A percentile compares a stretch with the other conserved stretches of the same genome.
Conservation (phyloP, 2,329 filamentous ascomycete genomes). For the Trichoderma sp. region DNA sequence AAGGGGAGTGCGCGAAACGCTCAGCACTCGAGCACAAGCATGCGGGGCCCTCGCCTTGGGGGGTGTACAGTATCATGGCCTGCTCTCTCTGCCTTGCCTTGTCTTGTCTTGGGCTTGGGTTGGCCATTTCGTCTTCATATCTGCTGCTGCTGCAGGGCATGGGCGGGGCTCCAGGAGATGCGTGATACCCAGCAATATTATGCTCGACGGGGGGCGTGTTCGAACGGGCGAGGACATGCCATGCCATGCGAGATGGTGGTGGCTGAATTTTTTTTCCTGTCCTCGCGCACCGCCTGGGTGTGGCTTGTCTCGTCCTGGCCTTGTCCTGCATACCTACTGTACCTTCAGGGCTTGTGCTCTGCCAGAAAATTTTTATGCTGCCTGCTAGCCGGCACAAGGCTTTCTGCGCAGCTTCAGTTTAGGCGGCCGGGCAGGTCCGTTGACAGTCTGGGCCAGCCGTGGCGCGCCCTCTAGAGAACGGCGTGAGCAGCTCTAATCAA, state of each 20-base stretch:
- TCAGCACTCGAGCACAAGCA: not conserved
- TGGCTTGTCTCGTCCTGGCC: conserved; percentile 18
- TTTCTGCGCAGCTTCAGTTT: not conserved
- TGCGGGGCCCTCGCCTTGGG: not conserved
- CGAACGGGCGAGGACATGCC: not conserved
- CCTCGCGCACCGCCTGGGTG: conserved; percentile 21
- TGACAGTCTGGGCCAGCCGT: conserved; percentile 8
- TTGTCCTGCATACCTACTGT: conserved; percentile 14
- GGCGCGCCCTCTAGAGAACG: not conserved
- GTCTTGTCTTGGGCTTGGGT: not conserved
- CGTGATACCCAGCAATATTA: conserved; percentile 13
- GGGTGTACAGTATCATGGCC: not conserved
- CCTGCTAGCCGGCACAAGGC: not conserved
- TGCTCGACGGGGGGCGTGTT: conserved; percentile 3
- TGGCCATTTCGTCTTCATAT: not conserved
- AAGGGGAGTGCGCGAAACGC: conserved; percentile 2
- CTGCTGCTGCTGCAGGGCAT: no score
- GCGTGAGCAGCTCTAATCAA: conserved; percentile 4
- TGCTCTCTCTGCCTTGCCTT: not conserved
- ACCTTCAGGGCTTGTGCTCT: not conserved
- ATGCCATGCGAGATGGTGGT: conserved; percentile 1
- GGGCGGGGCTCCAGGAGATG: not conserved
- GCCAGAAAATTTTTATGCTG: conserved; percentile 6
- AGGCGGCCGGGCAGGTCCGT: conserved; percentile 26
- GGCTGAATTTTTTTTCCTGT: conserved; percentile 4